Conservation (phyloP, 257 asterid species). For the Gentiana macrophylla region DNA sequence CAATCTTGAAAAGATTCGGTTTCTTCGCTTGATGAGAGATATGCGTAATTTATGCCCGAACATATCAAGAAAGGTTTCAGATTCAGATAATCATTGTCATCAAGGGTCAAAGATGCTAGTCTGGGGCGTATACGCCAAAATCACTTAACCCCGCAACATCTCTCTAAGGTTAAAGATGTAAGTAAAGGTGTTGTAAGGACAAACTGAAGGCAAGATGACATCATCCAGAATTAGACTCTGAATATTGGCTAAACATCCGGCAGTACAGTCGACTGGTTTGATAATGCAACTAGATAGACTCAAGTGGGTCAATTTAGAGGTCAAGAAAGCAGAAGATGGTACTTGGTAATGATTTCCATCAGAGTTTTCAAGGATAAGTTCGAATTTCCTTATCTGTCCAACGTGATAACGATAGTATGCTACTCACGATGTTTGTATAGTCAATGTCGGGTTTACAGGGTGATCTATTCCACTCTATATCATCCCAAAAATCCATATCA, state of each 20-base stretch:
- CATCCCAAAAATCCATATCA: not conserved
- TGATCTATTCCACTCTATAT: not conserved
- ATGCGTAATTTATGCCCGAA: not conserved
- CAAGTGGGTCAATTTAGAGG: not conserved
- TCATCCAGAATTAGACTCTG: not conserved
- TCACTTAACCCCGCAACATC: not conserved
- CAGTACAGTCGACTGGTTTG: not conserved
- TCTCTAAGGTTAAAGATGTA: not conserved
- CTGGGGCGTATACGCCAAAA: not conserved
- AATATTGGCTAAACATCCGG: not conserved
- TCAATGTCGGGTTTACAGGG: too few relatives aligned
- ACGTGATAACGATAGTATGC: conserved; percentile 3
- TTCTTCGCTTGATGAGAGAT: not conserved
- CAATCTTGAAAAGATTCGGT: too few relatives aligned
- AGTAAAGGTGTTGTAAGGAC: not conserved
- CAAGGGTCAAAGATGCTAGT: not conserved
- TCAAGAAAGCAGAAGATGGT: not conserved
- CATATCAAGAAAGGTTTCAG: not conserved
- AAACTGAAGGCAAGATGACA: not conserved
- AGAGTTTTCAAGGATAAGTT: not conserved
- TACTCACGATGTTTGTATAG: not conserved
- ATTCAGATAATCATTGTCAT: not conserved
- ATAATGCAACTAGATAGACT: not conserved
- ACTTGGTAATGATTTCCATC: not conserved
- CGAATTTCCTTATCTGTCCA: conserved; percentile 3